These are phyloP conservation scores for Zelopaecilomyces penicillatus DNA, from an alignment of 2,329 filamentous ascomycete genomes.

Conservation along the genomic window DNA sequence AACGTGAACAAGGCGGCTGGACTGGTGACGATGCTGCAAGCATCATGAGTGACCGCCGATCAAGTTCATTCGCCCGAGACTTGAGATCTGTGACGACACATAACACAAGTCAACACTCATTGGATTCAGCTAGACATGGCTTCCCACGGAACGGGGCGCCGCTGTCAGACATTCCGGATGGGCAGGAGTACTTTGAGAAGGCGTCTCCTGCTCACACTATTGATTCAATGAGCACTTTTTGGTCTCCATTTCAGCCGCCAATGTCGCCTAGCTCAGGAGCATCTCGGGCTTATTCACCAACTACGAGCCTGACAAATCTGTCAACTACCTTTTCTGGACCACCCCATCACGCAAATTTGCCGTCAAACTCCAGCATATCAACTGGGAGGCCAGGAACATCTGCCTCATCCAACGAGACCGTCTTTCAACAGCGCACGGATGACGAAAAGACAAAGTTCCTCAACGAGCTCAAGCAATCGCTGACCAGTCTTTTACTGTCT, in stretches of 20 bases:
- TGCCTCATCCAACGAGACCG: conserved; percentile 8
- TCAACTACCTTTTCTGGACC: conserved; percentile 40
- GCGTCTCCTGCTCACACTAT: conserved; percentile 62
- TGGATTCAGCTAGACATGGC: conserved; percentile 60
- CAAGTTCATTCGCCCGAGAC: conserved; percentile 47
- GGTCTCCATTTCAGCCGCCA: conserved; percentile 74
- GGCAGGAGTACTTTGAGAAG: conserved; percentile 61
- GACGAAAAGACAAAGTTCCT: conserved; percentile 74
- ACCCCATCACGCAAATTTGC: conserved; percentile 31
- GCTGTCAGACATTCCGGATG: conserved; percentile 59
- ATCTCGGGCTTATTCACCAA: conserved; percentile 52
- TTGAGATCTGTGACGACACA: conserved; percentile 35
- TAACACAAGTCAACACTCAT: conserved; percentile 60
- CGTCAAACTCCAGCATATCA: conserved; percentile 39
- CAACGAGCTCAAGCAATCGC: conserved; percentile 63
- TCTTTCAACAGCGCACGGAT: conserved; percentile 26
- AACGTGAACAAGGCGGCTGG: conserved; percentile 37
- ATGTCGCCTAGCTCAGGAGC: conserved; percentile 54
- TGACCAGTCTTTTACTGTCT: conserved; percentile 79
- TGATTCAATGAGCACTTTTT: conserved; percentile 73
- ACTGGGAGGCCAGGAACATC: conserved; percentile 55
- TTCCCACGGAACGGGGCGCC: conserved; percentile 47
- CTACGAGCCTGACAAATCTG: conserved; percentile 51
- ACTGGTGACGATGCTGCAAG: conserved; percentile 42
- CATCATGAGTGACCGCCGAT: conserved; percentile 45